Conservation (phyloP, 2,329 filamentous ascomycete species). For the Sporothrix brasiliensis region DNA sequence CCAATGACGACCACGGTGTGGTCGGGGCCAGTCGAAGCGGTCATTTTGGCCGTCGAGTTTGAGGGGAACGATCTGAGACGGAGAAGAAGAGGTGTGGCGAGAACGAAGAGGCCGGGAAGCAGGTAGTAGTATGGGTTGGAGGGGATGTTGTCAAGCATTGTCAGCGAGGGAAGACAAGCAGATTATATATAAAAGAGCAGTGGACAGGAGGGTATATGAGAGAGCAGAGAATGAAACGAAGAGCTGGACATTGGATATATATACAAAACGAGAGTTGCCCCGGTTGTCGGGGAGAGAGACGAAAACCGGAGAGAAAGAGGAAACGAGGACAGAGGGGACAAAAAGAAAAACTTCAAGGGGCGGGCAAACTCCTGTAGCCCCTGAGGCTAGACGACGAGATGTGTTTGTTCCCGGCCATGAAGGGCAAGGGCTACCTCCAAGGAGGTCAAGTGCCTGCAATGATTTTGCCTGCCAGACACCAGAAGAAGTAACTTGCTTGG, state of each 20-base stretch:
- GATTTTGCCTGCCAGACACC: background rate
- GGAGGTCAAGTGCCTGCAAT: too few species aligned
- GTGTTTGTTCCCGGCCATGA: background rate
- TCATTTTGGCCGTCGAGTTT: background rate
- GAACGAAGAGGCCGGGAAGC: slow-evolving; percentile 29
- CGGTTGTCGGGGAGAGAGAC: too few species aligned
- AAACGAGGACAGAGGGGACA: background rate
- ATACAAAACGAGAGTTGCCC: background rate
- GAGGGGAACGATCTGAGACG: background rate
- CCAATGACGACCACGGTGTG: slow-evolving; percentile 54
- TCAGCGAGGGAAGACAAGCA: background rate
- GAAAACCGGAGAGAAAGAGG: background rate
- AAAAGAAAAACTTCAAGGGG: background rate
- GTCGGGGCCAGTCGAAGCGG: slow-evolving; percentile 31
- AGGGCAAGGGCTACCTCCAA: background rate
- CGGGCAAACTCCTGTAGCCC: background rate
- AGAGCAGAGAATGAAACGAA: background rate
- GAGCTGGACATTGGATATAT: background rate
- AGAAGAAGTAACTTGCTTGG: background rate
- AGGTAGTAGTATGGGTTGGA: slow-evolving; percentile 29
- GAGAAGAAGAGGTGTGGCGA: slow-evolving; percentile 29
- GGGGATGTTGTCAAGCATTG: slow-evolving; percentile 17
- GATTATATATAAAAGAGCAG: background rate
- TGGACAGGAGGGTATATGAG: too few species aligned
- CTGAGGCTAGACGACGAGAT: too few species aligned